Base-by-base conservation (phyloP, 139 green algal species). In the Chlorella sp. region DNA sequence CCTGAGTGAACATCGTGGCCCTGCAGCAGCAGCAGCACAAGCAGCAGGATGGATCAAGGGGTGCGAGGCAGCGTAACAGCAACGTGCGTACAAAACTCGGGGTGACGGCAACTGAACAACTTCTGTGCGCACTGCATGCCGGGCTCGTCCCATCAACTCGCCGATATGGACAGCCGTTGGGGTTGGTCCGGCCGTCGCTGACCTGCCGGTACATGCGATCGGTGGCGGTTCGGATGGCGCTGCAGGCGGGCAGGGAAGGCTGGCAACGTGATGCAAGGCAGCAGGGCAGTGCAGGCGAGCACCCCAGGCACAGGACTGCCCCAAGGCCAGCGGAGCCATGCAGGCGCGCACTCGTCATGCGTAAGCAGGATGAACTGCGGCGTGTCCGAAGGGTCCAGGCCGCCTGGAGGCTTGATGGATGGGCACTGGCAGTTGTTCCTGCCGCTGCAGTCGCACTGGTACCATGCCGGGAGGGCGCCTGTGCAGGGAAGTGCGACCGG, bases 351-450 rank as follows among this genome's bases (percentile, higher is more conserved):
- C 51, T 76, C 69, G 34, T 76, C 69, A 6, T 80, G 73, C 9
- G 75, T 85, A 28, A 84, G 22, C 9, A 88, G 75, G 3, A 88
- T 58, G 64, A 40, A 41, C 44, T 89, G 86, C n/a, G 86, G 86
- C 17, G 54, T 51, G 28, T 86, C 73, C 30, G 73, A 38, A 19
- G 86, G 81, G 0, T 48, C 60, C 40, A 87, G 38, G 3, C 81
- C 81, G 4, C 86, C 86, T 38, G 86, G 86, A 17, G 86, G 32
- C 34, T 48, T 54, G 41, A 62, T 65, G 28, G 20, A 58, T n/a
- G 86, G 86, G 75, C 86, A 89, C n/a, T 65, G 43, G 67, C 86
- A 89, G 56, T 79, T 85, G 51, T 60, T 77, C 14, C 65, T 34
- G 19, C 36, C 7, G 28, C 26, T 41, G 70, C 81, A 85, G 51